Base-by-base conservation (phyloP, 1,284 basidiomycete genomes). In the Ustilago loliicola region DNA sequence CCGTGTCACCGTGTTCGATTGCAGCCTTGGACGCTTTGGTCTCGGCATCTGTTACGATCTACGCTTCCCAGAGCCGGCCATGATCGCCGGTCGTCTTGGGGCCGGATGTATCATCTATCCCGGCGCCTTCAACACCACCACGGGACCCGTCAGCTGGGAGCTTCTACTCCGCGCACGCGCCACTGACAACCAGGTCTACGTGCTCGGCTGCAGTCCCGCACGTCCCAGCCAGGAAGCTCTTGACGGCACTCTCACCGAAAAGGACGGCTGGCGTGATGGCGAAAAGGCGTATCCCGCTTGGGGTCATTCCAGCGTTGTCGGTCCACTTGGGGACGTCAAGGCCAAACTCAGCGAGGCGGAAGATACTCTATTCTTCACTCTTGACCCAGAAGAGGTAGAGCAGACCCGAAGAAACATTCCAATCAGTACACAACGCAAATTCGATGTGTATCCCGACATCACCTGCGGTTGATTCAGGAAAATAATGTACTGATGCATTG, bases 91-190 rank as follows among this genome's bases (percentile, higher is more conserved):
- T 34, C 91, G 97, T 59, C 36, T 84, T 93, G 95, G 95, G 0
- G 95, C 93, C 74, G 91, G 96, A 68, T 90, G 93, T 13, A 91
- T 98, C 83, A 91, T 99, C 72, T 99, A 98, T 86, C 85, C 85
- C 0, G 84, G 82, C 19, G 81, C 85, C 36, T 83, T 87, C 80
- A 87, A 87, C 77, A 83, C 88, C 72, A 98, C 96, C 0, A 98
- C 96, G 0, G 97, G 97, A 0, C 96, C 96, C 0, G 88, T 98
- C 61, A 95, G 98, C 86, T 99, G 96, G 96, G 94, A 96, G 80
- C 89, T 99, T 1, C 89, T 99, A 13, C 93, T 95, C 84, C 90
- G 94, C 60, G 91, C 92, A 62, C 90, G 95, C 65, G 96, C 96
- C 10, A 91, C 95, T 32, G 96, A 99, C 86, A 98, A 99, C 84